Evolutionary conservation across 768 basidiomycete genomes (phyloP).

Genomic region (Auricularia heimuer): DNA sequence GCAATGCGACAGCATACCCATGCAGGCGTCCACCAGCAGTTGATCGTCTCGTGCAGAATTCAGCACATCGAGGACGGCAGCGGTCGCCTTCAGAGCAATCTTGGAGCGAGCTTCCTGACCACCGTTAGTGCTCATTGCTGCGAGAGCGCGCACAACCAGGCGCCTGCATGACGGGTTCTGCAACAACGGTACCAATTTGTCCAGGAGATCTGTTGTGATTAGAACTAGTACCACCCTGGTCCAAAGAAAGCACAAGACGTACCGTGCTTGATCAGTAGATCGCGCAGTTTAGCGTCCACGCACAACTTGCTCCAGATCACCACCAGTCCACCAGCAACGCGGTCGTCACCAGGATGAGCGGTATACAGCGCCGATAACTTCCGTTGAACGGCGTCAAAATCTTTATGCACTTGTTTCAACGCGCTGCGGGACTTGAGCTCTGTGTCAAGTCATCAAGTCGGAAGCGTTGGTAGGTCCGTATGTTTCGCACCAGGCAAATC

Average conservation of each 20-base stretch:
- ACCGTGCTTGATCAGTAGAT: constrained; percentile 53
- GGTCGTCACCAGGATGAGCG: constrained; percentile 32
- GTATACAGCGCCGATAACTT: constrained; percentile 42
- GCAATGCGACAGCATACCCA: constrained; percentile 45
- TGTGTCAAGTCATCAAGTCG: constrained; percentile 13
- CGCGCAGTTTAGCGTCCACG: constrained; percentile 46
- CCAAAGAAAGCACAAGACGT: neutral
- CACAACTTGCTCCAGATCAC: constrained; percentile 59
- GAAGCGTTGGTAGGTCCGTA: neutral
- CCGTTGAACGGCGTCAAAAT: constrained; percentile 43
- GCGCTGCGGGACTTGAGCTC: constrained; percentile 48
- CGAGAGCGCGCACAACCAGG: constrained; percentile 45
- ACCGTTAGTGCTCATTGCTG: constrained; percentile 53
- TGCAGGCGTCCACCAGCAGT: constrained; percentile 38
- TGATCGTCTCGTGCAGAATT: constrained; percentile 42
- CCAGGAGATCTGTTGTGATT: constrained; percentile 36
- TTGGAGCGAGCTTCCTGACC: constrained; percentile 38
- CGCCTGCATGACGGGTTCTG: constrained; percentile 37
- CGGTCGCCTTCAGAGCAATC: constrained; percentile 36
- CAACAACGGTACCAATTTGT: constrained; percentile 47
- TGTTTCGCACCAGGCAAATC: neutral
- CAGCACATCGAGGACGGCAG: constrained; percentile 35
- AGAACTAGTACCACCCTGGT: neutral
- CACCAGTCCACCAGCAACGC: constrained; percentile 45
- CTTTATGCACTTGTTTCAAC: constrained; percentile 50